Evolutionary conservation across 1,284 basidiomycete genomes (phyloP).

Genomic region (Hemileia vastatrix): DNA sequence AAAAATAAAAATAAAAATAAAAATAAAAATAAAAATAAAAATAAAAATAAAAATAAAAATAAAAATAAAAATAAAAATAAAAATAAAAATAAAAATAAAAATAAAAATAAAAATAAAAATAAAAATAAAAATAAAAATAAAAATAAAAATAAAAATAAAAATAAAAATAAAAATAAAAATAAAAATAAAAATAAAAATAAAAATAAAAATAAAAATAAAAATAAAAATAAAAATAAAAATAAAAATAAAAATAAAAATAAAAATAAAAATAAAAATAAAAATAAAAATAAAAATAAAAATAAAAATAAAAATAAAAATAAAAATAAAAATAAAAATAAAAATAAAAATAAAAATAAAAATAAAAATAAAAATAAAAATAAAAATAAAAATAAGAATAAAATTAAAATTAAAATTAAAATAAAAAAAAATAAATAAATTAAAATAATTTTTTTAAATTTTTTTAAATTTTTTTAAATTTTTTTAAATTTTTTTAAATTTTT

Average conservation of each 20-base stretch:
- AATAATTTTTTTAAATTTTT: constrained; percentile 20
- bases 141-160: constrained; percentile 20
- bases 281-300: neutral
- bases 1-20: too few relatives aligned
- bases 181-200: neutral
- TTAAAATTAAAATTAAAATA: too few relatives aligned
- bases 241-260: neutral
- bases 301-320: constrained; percentile 43
- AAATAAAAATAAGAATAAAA: neutral
- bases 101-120: too few relatives aligned
- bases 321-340: constrained; percentile 41
- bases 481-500: neutral
- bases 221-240: neutral
- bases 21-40: too few relatives aligned
- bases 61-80: too few relatives aligned
- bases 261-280: neutral
- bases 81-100: too few relatives aligned
- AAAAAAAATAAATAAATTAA: constrained; percentile 14
- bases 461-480: too few relatives aligned
- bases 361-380: neutral
- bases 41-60: too few relatives aligned
- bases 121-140: too few relatives aligned
- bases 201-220: neutral
- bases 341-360: constrained; percentile 23
- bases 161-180: neutral